Percentiles rank a stretch among this genome's conserved stretches.
phyloP scores from a whole-genome alignment of 352 stramenopile genomes.

The Aphanomyces invadans region DNA sequence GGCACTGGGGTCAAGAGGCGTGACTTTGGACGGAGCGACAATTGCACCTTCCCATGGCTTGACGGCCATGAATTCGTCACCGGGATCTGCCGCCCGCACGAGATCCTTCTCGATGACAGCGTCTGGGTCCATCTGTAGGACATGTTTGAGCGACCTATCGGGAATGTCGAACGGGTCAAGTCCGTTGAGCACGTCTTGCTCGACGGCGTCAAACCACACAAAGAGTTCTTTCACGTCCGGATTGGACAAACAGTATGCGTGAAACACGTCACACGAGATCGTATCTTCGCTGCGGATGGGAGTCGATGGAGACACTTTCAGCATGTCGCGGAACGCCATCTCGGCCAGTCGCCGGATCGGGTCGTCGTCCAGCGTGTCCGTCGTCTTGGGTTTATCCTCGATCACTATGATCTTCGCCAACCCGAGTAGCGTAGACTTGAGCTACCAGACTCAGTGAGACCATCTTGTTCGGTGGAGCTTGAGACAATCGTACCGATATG shows the following conservation, averaged over 20 bases:
- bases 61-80: slow-evolving; percentile 76
- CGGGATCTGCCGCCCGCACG: slow-evolving; percentile 22
- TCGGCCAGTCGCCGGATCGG: slow-evolving; percentile 56
- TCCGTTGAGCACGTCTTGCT: slow-evolving; percentile 1
- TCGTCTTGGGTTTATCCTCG: slow-evolving; percentile 16
- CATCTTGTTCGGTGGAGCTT: background rate
- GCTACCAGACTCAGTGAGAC: slow-evolving; percentile 15
- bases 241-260: slow-evolving; percentile 62
- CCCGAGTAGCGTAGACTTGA: slow-evolving; percentile 74
- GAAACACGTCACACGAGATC: slow-evolving; percentile 74
- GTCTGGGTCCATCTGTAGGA: slow-evolving; percentile 8
- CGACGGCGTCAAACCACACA: slow-evolving; percentile 48
- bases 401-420: slow-evolving; percentile 57
- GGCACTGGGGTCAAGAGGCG: slow-evolving; percentile 42
- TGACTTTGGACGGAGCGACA: slow-evolving; percentile 51
- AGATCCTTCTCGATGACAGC: slow-evolving; percentile 23
- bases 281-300: slow-evolving; percentile 31
- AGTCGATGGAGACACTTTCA: slow-evolving; percentile 27
- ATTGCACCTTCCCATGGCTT: slow-evolving; percentile 84
- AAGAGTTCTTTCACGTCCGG: slow-evolving; percentile 48
- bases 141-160: slow-evolving; percentile 7
- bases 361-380: slow-evolving; percentile 46
- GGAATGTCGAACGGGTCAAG: slow-evolving; percentile 15
- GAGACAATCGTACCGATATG: slow-evolving; percentile 37
- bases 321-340: slow-evolving; percentile 59